Base-by-base conservation (phyloP, 2,329 filamentous ascomycete species). In the Beauveria sp. region DNA sequence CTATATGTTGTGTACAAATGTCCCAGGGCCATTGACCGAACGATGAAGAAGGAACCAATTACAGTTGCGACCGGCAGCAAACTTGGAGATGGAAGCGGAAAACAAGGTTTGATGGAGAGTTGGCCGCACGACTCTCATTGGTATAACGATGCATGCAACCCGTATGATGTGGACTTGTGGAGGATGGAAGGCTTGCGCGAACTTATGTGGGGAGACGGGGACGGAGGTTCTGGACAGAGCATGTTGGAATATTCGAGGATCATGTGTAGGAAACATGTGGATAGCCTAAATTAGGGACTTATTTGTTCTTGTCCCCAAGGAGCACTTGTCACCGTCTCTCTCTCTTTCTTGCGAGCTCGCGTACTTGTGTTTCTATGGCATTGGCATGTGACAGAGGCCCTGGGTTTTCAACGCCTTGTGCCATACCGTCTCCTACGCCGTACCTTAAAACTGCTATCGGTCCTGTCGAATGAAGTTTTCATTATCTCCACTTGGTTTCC, bases 201-300 rank as follows among this genome's bases (percentile, higher is more conserved):
- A n/a, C 52, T 60, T 52, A 38, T 60, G 57, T 60, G 57, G 50
- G 48, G 40, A 46, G 26, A 52, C 57, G 48, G 48, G 48, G 18
- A 49, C 55, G 43, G 45, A 40, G 14, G 38, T 59, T 55, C 48
- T n/a, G 43, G 14, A 48, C 5, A 24, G 20, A 7, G 46, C 50
- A 5, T 40, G 54, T 48, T 57, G 54, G 43, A 28, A 43, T n/a
- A 43, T 48, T 24, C 7, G 18, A 26, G 55, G 28, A 38, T 40
- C 14, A 49, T 49, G 43, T 57, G 28, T 49, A 22, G 31, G 28
- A 40, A 49, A 46, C 26, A 58, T 7, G 43, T 18, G 45, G 31
- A 40, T 49, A 28, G 45, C 43, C 28, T 9, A 40, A 28, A 49
- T 22, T 56, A 7, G 24, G 9, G 9, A n/a, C 24, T 56, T 56